These are phyloP conservation scores for Pelargonium cotyledonis DNA, from an alignment of 441 rosid species.

Conservation along the genomic window DNA sequence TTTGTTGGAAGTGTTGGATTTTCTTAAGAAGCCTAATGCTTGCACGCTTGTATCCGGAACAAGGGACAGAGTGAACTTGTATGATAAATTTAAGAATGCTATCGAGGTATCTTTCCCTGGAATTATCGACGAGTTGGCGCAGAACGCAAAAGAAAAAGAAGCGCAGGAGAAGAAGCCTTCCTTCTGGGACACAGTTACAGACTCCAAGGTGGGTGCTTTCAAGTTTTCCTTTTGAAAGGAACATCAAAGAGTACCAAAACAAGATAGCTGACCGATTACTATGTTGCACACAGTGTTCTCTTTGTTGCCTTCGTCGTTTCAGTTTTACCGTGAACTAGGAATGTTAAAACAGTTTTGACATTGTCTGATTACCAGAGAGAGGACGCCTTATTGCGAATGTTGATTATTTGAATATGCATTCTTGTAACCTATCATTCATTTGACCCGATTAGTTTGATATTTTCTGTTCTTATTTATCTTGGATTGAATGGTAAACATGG, in stretches of 20 bases:
- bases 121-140: constrained; percentile 43
- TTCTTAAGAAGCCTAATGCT: constrained; percentile 84
- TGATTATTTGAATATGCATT: too few relatives aligned
- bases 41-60: constrained; percentile 81
- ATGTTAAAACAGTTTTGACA: constrained; percentile 15
- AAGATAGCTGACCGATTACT: background rate
- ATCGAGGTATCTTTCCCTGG: constrained; percentile 56
- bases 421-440: too few relatives aligned
- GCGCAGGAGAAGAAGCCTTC: constrained; percentile 48
- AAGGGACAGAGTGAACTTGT: constrained; percentile 63
- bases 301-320: background rate
- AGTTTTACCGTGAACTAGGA: background rate
- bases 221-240: constrained; percentile 58
- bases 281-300: background rate
- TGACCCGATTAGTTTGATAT: background rate
- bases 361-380: background rate
- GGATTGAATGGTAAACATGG: background rate
- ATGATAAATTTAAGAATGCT: constrained; percentile 66
- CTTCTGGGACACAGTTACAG: constrained; percentile 83
- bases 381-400: background rate
- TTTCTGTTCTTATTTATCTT: background rate
- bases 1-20: constrained; percentile 68
- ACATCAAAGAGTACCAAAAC: background rate
- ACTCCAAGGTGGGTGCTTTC: constrained; percentile 73
- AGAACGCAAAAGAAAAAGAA: constrained; percentile 49